phyloP scores from a whole-genome alignment of 2,329 filamentous ascomycete genomes.

The Alternaria tenuissima region DNA sequence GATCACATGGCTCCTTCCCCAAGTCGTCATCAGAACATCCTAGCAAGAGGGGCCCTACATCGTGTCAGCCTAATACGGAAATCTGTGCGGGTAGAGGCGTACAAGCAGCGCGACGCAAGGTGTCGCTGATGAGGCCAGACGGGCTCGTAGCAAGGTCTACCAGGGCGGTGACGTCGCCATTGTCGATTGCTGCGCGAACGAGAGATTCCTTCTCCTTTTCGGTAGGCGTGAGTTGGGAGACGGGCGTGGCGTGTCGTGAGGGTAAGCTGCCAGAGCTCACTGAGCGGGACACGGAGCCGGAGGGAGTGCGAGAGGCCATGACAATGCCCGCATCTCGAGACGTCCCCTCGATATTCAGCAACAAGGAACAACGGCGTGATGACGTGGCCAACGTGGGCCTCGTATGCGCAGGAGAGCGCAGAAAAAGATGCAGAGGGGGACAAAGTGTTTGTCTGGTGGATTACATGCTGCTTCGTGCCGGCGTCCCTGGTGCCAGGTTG shows the following conservation, averaged over 20 bases:
- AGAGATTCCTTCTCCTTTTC: constrained; percentile 38
- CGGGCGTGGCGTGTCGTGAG: constrained; percentile 25
- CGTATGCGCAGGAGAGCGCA: constrained; percentile 15
- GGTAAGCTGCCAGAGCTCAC: constrained; percentile 41
- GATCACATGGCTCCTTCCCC: constrained; percentile 59
- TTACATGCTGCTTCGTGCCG: constrained; percentile 17
- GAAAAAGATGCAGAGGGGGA: constrained; percentile 4
- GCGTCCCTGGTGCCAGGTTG: constrained; percentile 16
- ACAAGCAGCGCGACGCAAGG: constrained; percentile 79
- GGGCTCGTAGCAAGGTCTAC: constrained; percentile 53
- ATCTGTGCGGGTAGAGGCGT: constrained; percentile 50
- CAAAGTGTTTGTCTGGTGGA: constrained; percentile 9
- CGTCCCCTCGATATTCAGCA: constrained; percentile 2
- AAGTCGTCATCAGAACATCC: constrained; percentile 42
- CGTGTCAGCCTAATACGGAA: constrained; percentile 23
- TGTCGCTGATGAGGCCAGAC: constrained; percentile 58
- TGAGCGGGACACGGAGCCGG: constrained; percentile 36
- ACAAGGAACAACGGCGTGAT: constrained; percentile 1
- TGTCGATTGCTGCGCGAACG: constrained; percentile 54
- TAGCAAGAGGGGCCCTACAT: constrained; percentile 68
- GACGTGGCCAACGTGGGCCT: constrained; percentile 20
- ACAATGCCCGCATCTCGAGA: constrained; percentile 29
- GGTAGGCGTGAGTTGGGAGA: constrained; percentile 26
- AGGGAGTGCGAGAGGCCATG: constrained; percentile 40
- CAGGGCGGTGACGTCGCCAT: constrained; percentile 52